Base-by-base conservation (phyloP, 208 protist species). In the Leishmania gerbilli region DNA sequence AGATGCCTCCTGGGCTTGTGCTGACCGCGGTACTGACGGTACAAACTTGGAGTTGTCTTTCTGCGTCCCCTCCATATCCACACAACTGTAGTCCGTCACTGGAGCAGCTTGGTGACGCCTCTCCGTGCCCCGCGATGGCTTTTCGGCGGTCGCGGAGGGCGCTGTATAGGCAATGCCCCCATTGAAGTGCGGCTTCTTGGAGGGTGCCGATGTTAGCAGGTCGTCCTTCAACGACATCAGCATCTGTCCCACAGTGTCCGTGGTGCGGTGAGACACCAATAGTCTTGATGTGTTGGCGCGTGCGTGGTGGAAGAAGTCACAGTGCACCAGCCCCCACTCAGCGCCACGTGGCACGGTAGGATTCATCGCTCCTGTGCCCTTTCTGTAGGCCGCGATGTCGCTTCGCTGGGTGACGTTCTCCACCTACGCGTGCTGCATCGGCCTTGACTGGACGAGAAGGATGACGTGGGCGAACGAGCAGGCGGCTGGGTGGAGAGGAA, bases 231-330 rank as follows among this genome's bases (percentile, higher is more conserved):
- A 21, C 8, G 74, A 62, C 9, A 47, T 47, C 37, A 79, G 51
- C 81, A 84, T 84, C n/a, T 51, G 9, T 31, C 58, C 9, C 58
- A 84, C 47, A 49, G 81, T 56, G 27, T 60, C 76, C 21, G 5
- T 27, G 9, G 69, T 55, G 5, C 74, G 49, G 49, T 84, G 81
- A 24, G 76, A 79, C 69, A 84, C 81, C 4, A 84, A 31, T 1
- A 58, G 31, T 53, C 64, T 27, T 2, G 81, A 79, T 31, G 40
- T 72, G 55, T 71, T 76, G 11, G 75, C 81, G 37, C 40, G 40
- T 24, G 58, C 49, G 58, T 84, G 81, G 37, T 37, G 58, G 62
- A 74, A 84, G 4, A 84, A 80, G 9, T 51, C 65, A 40, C 81
- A 84, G 49, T 72, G 42, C 24, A 31, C 37, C 27, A n/a, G 49